A percentile compares a stretch with the other conserved stretches of the same genome.
Evolutionary conservation across 164 flowering plant genomes (phyloP).

Genomic region (Stephania japonica): DNA sequence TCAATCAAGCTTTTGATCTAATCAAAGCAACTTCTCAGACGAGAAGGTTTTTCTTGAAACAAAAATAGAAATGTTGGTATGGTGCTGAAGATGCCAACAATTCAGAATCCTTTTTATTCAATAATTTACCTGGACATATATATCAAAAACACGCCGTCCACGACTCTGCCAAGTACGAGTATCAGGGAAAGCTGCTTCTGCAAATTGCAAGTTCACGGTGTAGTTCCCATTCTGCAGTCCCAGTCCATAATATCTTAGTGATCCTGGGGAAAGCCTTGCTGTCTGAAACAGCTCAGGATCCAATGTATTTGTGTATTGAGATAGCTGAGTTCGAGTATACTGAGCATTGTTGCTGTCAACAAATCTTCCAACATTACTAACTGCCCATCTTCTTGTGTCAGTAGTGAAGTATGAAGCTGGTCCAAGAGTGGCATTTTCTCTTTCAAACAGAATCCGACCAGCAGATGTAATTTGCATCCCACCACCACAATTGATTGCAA

Average conservation of each 20-base stretch:
- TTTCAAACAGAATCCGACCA: slow-evolving; percentile 32
- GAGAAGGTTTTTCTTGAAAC: background rate
- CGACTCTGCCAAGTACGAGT: slow-evolving; percentile 48
- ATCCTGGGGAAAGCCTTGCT: slow-evolving; percentile 53
- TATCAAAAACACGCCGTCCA: slow-evolving; percentile 75
- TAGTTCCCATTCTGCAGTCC: slow-evolving; percentile 88
- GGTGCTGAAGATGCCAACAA: background rate
- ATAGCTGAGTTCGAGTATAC: slow-evolving; percentile 21
- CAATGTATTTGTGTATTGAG: slow-evolving; percentile 44
- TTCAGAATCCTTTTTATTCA: background rate
- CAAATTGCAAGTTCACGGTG: slow-evolving; percentile 61
- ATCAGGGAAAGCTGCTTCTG: slow-evolving; percentile 35
- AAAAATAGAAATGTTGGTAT: background rate
- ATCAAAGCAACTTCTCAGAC: background rate
- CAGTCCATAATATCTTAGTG: slow-evolving; percentile 76
- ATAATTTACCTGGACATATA: slow-evolving; percentile 68
- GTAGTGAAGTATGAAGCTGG: slow-evolving; percentile 58
- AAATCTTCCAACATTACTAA: slow-evolving; percentile 66
- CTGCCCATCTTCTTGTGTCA: slow-evolving; percentile 55
- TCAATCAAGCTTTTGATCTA: background rate
- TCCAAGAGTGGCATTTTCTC: slow-evolving; percentile 53
- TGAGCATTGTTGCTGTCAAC: slow-evolving; percentile 27
- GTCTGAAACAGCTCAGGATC: slow-evolving; percentile 69
- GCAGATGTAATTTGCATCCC: slow-evolving; percentile 48
- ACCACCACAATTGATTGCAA: slow-evolving; percentile 87